phyloP scores from a whole-genome alignment of 305 asterid species.

The Fraxinus sp. region DNA sequence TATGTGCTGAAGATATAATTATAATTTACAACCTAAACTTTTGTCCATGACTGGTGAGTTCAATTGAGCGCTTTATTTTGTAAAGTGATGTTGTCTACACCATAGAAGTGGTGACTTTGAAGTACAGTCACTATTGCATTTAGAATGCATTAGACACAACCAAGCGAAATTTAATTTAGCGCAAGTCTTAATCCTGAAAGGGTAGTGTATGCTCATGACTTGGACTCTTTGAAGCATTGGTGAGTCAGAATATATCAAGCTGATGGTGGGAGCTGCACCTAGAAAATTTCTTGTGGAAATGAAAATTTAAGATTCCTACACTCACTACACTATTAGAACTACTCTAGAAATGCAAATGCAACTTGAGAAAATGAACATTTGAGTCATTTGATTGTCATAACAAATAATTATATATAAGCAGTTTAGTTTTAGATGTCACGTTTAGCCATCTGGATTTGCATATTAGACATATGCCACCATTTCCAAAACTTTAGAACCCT shows the following conservation, averaged over 20 bases:
- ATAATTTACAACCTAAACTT: neutral
- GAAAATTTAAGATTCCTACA: neutral
- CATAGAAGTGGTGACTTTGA: neutral
- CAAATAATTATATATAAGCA: neutral
- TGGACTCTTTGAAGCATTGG: neutral
- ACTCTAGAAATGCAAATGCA: neutral
- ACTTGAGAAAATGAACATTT: neutral
- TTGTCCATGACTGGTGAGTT: neutral
- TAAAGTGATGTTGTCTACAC: neutral
- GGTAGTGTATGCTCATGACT: neutral
- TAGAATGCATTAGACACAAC: neutral
- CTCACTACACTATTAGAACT: neutral
- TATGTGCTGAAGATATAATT: neutral
- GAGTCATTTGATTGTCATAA: neutral
- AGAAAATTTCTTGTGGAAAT: neutral
- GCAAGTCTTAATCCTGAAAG: neutral
- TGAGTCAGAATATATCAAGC: neutral
- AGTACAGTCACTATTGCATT: neutral
- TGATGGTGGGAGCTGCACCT: neutral
- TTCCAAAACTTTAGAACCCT: neutral
- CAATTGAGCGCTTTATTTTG: neutral
- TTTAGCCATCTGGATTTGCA: neutral
- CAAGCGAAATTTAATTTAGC: neutral
- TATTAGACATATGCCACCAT: neutral
- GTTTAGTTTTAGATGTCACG: neutral